Evolutionary conservation across 2,329 filamentous ascomycete genomes (phyloP).

Genomic region (Corynespora cassiicola): DNA sequence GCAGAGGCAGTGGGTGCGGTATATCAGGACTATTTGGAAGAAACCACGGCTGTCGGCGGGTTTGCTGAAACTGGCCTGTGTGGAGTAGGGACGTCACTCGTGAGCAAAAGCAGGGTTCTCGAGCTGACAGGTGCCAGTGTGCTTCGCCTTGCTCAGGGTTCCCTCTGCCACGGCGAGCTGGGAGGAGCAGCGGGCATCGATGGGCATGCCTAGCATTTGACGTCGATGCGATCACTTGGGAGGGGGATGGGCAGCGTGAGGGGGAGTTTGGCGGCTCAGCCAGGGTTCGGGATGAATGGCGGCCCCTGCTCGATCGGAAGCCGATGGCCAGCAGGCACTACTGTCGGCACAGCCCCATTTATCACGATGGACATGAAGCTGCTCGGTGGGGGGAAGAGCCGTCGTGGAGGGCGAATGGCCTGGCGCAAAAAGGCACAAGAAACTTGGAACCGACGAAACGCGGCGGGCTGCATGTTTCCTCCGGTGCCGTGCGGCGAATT

Average conservation of each 20-base stretch:
- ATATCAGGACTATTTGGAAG: slow-evolving; percentile 2
- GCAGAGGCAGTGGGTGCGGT: no score
- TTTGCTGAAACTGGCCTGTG: background rate
- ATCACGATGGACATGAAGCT: no score
- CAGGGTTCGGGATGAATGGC: no score
- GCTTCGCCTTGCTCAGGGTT: background rate
- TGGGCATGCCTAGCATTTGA: no score
- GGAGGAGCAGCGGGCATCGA: background rate
- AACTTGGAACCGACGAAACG: background rate
- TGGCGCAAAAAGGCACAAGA: background rate
- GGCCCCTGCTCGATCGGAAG: no score
- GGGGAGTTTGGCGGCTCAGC: no score
- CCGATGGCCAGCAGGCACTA: no score
- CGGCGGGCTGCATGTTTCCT: background rate
- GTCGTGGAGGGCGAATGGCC: slow-evolving; percentile 3
- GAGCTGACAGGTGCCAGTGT: slow-evolving; percentile 3
- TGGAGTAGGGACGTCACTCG: slow-evolving; percentile 7
- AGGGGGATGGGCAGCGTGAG: no score
- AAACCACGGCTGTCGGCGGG: background rate
- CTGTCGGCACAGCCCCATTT: no score
- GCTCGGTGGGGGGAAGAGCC: slow-evolving; percentile 4
- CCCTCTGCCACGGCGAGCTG: background rate
- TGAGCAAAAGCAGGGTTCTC: no score
- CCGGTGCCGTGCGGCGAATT: slow-evolving; percentile 5
- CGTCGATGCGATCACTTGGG: no score